Percentiles rank a stretch among this genome's conserved stretches.
Evolutionary conservation across 352 stramenopile species (phyloP).

Genomic region (Phytopythium oedochilum): DNA sequence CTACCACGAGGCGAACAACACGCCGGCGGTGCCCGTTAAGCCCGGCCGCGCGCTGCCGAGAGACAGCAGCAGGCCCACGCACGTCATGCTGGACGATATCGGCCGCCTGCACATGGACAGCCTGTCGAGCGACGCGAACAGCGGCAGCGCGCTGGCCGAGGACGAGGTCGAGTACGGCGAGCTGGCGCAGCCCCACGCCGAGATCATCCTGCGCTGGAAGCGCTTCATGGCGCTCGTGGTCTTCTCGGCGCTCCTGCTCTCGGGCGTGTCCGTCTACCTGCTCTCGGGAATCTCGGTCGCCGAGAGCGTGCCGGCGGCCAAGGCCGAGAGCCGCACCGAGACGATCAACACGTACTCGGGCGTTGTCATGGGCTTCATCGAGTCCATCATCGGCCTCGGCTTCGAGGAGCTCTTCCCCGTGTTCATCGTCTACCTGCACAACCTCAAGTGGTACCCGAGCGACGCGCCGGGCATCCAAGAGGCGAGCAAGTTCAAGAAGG

Average conservation of each 20-base stretch:
- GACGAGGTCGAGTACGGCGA: conserved; percentile 24
- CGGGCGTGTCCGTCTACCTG: conserved; percentile 29
- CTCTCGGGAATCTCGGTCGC: conserved; percentile 33
- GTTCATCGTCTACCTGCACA: conserved; percentile 62
- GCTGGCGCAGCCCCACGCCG: conserved; percentile 33
- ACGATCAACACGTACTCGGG: conserved; percentile 52
- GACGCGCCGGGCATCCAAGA: conserved; percentile 41
- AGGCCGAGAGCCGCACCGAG: conserved; percentile 28
- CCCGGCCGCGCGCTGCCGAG: neutral
- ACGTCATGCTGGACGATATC: conserved; percentile 21
- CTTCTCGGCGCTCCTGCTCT: conserved; percentile 34
- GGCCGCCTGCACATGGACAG: conserved; percentile 19
- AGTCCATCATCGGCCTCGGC: conserved; percentile 38
- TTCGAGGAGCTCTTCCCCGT: conserved; percentile 50
- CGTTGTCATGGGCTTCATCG: conserved; percentile 56
- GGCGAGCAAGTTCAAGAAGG: conserved; percentile 52
- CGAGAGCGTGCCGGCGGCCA: conserved; percentile 6
- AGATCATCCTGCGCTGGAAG: conserved; percentile 61
- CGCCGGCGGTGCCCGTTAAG: neutral
- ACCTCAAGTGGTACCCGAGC: conserved; percentile 44
- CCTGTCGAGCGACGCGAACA: conserved; percentile 12
- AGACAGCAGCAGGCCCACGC: conserved; percentile 8
- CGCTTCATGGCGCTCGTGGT: conserved; percentile 45
- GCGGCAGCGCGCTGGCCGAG: neutral
- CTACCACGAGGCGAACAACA: conserved; percentile 2